Evolutionary conservation across 2,329 filamentous ascomycete species (phyloP), one percentile per base, ranked within the genome.

Genomic region (Arthrinium puccinioides): DNA sequence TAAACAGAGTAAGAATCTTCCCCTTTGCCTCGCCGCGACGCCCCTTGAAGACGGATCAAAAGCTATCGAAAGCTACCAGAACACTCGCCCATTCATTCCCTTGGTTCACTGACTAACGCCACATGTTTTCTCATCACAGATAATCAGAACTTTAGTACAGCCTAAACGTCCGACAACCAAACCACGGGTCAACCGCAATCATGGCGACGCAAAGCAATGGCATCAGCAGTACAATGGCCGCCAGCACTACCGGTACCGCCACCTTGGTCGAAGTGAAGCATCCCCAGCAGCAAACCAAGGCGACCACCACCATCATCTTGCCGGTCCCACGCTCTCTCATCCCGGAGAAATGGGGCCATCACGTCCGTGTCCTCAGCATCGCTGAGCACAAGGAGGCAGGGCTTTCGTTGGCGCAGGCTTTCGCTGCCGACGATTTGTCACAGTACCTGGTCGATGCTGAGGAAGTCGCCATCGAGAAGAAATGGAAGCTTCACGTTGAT

Each of bases 401-500:
- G 19, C 65, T 74, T 24, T 80, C 81, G 52, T 74, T 94, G 48
- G 82, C 86, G 32, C 78, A 87, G 56, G 82, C 86, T 45, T 92
- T 94, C 64, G 79, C 75, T 40, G 68, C 79, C 43, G 86, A 92
- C 58, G 76, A 84, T 41, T 73, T 87, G 44, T 79, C 80, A 44
- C 71, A 75, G 57, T 92, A 90, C 63, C 79, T 87, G 51, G 69
- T 89, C 50, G 76, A 85, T 53, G 77, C 79, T 31, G 77, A 82
- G 42, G 83, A 87, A 56, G 74, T 77, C 62, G 69, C 67, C 44
- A 59, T 69, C 44, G 75, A 74, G 62, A 10, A 16, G 14, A 82
- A 80, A 55, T 92, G 83, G 81, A 75, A 78, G 47, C 69, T 92
- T 31, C 86, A 92, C 59, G 70, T 84, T 47, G 74, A 82, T 55